Conservation (phyloP, 345 rosid genomes). For the Populus ilicifolia region DNA sequence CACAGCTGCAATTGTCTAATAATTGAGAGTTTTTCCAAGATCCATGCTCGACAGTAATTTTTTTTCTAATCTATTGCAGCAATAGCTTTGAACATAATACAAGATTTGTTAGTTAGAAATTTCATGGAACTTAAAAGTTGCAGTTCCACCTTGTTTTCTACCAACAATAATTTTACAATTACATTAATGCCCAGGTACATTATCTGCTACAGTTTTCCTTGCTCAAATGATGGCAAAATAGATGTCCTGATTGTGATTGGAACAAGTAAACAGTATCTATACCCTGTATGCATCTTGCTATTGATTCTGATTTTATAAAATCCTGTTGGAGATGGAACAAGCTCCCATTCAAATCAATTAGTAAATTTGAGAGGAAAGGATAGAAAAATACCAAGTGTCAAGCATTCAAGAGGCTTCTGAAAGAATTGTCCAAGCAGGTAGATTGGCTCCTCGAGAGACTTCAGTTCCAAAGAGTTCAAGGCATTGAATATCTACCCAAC, state of each 20-base stretch:
- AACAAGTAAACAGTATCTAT: neutral
- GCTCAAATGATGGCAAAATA: neutral
- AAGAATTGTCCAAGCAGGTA: slow-evolving; percentile 94
- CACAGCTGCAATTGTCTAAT: neutral
- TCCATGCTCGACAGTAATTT: neutral
- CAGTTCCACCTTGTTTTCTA: neutral
- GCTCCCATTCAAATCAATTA: neutral
- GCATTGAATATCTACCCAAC: slow-evolving; percentile 71
- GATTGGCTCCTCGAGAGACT: slow-evolving; percentile 94
- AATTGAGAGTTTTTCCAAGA: neutral
- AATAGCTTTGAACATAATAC: neutral
- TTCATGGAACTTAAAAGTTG: neutral
- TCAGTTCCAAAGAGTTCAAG: slow-evolving; percentile 80
- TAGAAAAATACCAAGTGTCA: slow-evolving; percentile 66
- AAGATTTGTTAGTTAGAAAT: neutral
- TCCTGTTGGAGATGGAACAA: neutral
- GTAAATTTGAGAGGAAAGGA: neutral
- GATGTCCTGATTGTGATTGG: neutral
- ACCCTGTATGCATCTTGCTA: neutral
- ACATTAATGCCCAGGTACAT: neutral
- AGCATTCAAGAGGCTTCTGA: slow-evolving; percentile 80
- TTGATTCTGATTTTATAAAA: neutral
- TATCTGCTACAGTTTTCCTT: neutral
- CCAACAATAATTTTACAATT: neutral
- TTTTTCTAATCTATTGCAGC: neutral